These are phyloP conservation scores for Aspergillus neotritici DNA, from an alignment of 2,329 filamentous ascomycete genomes.

Conservation along the genomic window DNA sequence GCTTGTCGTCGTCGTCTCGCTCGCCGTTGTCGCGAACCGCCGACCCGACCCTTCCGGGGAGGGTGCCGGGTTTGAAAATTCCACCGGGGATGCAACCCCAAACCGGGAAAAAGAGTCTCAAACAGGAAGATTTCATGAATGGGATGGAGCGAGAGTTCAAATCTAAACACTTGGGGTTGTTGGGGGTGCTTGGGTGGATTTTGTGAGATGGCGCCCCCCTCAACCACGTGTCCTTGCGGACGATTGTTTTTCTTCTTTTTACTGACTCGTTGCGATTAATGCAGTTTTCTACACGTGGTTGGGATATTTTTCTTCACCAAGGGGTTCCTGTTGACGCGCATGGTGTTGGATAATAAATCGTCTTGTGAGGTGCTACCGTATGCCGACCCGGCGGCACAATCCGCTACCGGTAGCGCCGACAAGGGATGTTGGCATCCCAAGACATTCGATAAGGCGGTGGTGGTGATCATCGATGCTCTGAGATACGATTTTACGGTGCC, in stretches of 20 bases:
- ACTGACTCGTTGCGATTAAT: background rate
- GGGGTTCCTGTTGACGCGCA: slow-evolving; percentile 84
- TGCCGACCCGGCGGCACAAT: slow-evolving; percentile 30
- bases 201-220: slow-evolving; percentile 27
- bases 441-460: slow-evolving; percentile 83
- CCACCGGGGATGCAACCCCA: slow-evolving; percentile 10
- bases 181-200: slow-evolving; percentile 38
- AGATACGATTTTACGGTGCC: slow-evolving; percentile 96
- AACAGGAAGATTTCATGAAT: slow-evolving; percentile 24
- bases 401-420: slow-evolving; percentile 29
- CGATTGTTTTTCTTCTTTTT: background rate
- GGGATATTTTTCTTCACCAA: slow-evolving; percentile 91
- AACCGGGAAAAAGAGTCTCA: slow-evolving; percentile 19
- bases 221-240: background rate
- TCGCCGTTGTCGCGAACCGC: slow-evolving; percentile 6
- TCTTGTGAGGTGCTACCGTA: slow-evolving; percentile 65
- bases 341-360: slow-evolving; percentile 72
- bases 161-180: slow-evolving; percentile 31
- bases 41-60: slow-evolving; percentile 10
- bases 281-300: slow-evolving; percentile 63
- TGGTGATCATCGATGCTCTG: slow-evolving; percentile 86
- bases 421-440: slow-evolving; percentile 94
- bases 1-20: slow-evolving; percentile 1
- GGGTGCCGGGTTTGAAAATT: slow-evolving; percentile 7
- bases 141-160: slow-evolving; percentile 36